Percentiles rank a stretch among this genome's conserved stretches.
Conservation (phyloP, 768 basidiomycete genomes). For the Coprinopsis sp. region DNA sequence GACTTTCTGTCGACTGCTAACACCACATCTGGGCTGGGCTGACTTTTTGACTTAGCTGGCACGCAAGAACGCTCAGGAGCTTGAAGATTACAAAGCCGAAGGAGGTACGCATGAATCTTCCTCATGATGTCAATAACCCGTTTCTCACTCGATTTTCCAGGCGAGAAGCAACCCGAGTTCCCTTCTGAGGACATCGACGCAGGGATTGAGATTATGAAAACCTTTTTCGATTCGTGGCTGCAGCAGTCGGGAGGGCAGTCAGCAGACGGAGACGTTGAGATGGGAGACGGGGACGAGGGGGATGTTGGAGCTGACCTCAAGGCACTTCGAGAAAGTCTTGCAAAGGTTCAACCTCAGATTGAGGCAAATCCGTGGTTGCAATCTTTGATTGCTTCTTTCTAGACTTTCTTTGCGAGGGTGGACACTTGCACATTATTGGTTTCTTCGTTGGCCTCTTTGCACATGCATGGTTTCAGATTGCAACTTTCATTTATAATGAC, state of each 20-base stretch:
- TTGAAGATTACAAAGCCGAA: constrained; percentile 21
- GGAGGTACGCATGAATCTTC: constrained; percentile 10
- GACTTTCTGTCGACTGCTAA: neutral
- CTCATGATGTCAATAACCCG: constrained; percentile 25
- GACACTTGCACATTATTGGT: too few relatives aligned
- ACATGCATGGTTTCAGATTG: too few relatives aligned
- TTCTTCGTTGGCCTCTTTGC: too few relatives aligned
- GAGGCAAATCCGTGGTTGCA: constrained; percentile 79
- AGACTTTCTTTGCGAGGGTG: constrained; percentile 7
- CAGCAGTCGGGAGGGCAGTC: constrained; percentile 29
- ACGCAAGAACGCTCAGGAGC: constrained; percentile 22
- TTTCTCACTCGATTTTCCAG: constrained; percentile 30
- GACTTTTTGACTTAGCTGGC: constrained; percentile 52
- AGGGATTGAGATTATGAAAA: constrained; percentile 77
- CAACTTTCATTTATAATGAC: too few relatives aligned
- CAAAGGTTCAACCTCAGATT: constrained; percentile 61
- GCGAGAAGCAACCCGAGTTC: constrained; percentile 34
- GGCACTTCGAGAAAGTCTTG: constrained; percentile 57
- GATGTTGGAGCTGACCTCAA: constrained; percentile 10
- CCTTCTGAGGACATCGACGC: constrained; percentile 62
- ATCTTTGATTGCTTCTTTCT: constrained; percentile 44
- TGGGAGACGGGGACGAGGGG: constrained; percentile 28
- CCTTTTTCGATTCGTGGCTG: constrained; percentile 66
- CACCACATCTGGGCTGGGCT: neutral
- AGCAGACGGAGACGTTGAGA: constrained; percentile 45